Evolutionary conservation across 2,329 filamentous ascomycete genomes (phyloP), one percentile per base, ranked within the genome.

Genomic region (Neofusicoccum laricinum): DNA sequence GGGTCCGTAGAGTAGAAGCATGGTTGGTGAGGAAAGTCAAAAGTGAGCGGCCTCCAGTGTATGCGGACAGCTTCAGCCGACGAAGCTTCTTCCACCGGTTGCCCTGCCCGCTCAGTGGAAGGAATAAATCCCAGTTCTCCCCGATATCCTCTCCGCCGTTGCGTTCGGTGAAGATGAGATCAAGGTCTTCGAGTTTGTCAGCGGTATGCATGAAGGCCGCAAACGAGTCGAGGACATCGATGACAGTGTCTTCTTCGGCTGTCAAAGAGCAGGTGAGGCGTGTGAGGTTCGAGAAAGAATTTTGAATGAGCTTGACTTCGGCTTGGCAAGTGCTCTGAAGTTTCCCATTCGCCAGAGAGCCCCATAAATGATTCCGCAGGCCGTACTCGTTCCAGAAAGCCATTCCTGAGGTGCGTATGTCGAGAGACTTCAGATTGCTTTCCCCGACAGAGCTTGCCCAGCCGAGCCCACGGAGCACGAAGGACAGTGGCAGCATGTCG

Each of bases 31-130:
- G 40, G 25, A 58, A 58, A n/a, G 40, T 21, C 25, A 45, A 36
- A 7, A 58, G 40, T 1, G 55, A 58, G 3, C 55, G 40, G 5
- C 55, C 55, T 7, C 40, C 40, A 5, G 41, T 46, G 8, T 21
- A 46, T 0, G 40, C 40, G 8, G 55, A 45, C 1, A 58, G 25
- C n/a, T 58, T 36, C 14, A 58, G 41, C 2, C 40, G 40, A 34
- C 55, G 55, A 30, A 58, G 55, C 41, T 58, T 58, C 41, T 14
- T 46, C 55, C 55, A 58, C 8, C 40, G 55, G 55, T 45, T 58
- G 2, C 55, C 55, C 8, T 58, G 40, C 6, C 4, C 5, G 30
- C 55, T 58, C 8, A 58, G 10, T 12, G 40, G 55, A 11, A 34
- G 8, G 21, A 58, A 46, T 11, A 58, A 25, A 36, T 58, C 55